Base-by-base conservation (phyloP, 2,329 filamentous ascomycete genomes). In the Amylocarpus encephaloides region DNA sequence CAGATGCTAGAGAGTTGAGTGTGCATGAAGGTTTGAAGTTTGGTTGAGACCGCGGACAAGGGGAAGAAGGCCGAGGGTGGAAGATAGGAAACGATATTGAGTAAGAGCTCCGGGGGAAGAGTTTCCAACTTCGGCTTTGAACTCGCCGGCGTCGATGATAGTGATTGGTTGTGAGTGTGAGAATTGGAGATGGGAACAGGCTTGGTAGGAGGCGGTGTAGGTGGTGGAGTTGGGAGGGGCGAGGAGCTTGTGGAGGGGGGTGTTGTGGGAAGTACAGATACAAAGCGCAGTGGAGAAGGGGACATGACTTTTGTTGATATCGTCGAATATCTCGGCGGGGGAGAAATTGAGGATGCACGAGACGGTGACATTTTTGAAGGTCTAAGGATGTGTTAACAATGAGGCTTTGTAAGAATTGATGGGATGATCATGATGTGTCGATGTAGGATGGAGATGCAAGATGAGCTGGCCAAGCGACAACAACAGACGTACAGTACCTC, bases 71-170 rank as follows among this genome's bases (percentile, higher is more conserved):
- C 36, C 26, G 49, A 46, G 29, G 43, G 44, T 15, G 57, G 53
- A 10, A 62, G 54, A 48, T 57, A 49, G n/a, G 52, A 41, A 40
- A 62, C 48, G 44, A 62, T 57, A 18, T 44, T 26, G 18, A 73
- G 67, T 32, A 73, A 61, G 33, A 75, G 62, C 59, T 75, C 73
- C 34, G 53, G 49, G 19, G 60, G 56, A 34, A 60, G 48, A 42
- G 49, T 48, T n/a, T 52, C 49, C 19, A 60, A 54, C 6, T 6
- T 40, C 41, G 34, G 26, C 26, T 19, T 29, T 34, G 29, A 15
- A 35, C 7, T 11, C 15, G 35, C n/a, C 9, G 33, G 36, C 10
- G 32, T 38, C n/a, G 33, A 46, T 29, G 18, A 36, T 22, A 38
- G 12, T 16, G 18, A 36, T 18, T 29, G n/a, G 29, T 26, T n/a